Base-by-base conservation (phyloP, 805 yeast genomes). In the Saturnispora silvae region DNA sequence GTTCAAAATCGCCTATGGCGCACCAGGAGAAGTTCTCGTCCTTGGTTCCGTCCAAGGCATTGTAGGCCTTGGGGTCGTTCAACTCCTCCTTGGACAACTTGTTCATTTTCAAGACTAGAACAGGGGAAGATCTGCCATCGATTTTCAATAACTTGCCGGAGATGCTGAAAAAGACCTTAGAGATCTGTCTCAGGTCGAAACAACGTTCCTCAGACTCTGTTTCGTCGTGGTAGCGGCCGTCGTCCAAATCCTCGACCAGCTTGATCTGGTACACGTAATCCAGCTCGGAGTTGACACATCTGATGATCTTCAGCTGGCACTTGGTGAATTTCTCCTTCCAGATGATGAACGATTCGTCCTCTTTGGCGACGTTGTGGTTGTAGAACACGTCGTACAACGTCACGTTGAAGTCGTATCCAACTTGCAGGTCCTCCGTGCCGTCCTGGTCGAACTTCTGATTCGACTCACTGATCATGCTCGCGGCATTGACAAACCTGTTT, bases 281-380 rank as follows among this genome's bases (percentile, higher is more conserved):
- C 5, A 39, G n/a, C 1, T 31, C 33, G 11, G 34, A 28, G 13
- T 40, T 44, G 11, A 44, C 41, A 2, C 51, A 37, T 19, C 71
- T 51, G 37, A 49, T 46, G 3, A 81, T 46, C 25, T 55, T 56
- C 0, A 74, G 70, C 37, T 53, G 49, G 24, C 79, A 70, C 38
- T 73, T 65, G 14, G 84, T 77, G 55, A 64, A 70, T 34, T 76
- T 77, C 45, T 82, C 94, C 45, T 77, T 78, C 94, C 94, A 82
- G 3, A 72, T 63, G 3, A 81, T 65, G 37, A 70, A 67, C 28
- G 44, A 44, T 14, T 60, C 60, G 5, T 44, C 47, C 8, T 43
- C 42, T 5, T 28, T 8, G 8, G 45, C 30, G 29, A 71, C 49
- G 33, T 68, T 66, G 9, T 74, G 67, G 40, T 75, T 72, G 50